phyloP scores from a whole-genome alignment of 352 stramenopile species.

The Globisporangium nunn region DNA sequence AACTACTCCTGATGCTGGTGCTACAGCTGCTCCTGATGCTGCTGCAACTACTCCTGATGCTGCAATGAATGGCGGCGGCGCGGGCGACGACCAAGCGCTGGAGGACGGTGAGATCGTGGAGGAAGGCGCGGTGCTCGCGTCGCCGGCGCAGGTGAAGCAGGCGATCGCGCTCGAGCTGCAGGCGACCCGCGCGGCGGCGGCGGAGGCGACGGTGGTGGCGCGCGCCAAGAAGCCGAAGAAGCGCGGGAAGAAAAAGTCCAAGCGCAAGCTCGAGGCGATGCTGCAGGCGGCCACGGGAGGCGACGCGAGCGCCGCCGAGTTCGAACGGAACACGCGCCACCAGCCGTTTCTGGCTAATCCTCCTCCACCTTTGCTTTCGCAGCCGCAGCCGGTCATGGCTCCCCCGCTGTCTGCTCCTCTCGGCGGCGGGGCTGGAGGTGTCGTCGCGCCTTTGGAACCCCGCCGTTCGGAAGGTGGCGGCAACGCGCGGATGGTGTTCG shows the following conservation, averaged over 20 bases:
- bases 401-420: background rate
- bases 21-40: no score
- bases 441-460: background rate
- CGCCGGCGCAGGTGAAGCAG: conserved; percentile 29
- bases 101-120: conserved; percentile 77
- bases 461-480: background rate
- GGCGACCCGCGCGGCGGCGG: conserved; percentile 8
- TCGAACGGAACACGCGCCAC: conserved; percentile 30
- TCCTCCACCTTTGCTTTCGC: background rate
- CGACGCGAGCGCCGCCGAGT: conserved; percentile 8
- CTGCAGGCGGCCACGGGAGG: conserved; percentile 18
- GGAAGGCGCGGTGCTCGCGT: conserved; percentile 35
- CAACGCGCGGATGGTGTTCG: background rate
- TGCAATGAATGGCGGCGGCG: background rate
- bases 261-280: conserved; percentile 65
- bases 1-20: no score
- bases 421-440: no score
- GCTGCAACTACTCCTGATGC: background rate
- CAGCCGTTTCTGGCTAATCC: conserved; percentile 14
- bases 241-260: conserved; percentile 67
- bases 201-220: background rate
- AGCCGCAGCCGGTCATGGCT: background rate
- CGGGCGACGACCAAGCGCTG: conserved; percentile 19
- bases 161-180: conserved; percentile 26
- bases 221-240: conserved; percentile 59